Evolutionary conservation across 148 eudicot genomes (phyloP).

Genomic region (Rhododendron ovatum): DNA sequence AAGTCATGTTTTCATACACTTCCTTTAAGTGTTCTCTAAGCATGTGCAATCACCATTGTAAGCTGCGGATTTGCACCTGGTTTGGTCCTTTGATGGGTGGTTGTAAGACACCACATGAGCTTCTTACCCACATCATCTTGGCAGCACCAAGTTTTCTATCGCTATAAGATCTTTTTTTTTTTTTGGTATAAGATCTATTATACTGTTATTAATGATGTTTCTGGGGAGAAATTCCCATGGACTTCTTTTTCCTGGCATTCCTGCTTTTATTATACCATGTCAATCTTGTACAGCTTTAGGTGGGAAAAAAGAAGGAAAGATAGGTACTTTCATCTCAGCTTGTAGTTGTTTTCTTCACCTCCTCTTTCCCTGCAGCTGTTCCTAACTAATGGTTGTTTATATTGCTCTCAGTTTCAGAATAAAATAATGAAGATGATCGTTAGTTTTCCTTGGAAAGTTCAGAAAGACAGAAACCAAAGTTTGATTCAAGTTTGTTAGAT

Average conservation of each 20-base stretch:
- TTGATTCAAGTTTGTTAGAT: not conserved
- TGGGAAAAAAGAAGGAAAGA: not conserved
- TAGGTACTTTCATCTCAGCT: not conserved
- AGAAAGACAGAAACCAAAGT: not conserved
- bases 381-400: not conserved
- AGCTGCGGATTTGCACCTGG: not conserved
- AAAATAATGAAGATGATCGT: not conserved
- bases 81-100: not conserved
- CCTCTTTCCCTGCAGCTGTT: not conserved
- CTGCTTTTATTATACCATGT: not conserved
- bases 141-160: not conserved
- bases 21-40: not conserved
- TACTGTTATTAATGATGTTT: not conserved
- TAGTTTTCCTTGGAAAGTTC: not conserved
- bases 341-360: not conserved
- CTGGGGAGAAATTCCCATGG: not conserved
- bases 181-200: not conserved
- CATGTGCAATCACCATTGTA: not conserved
- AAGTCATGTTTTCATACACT: not conserved
- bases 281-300: not conserved
- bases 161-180: not conserved
- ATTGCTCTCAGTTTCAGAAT: constrained; percentile 1
- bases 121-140: not conserved
- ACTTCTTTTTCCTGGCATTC: not conserved
- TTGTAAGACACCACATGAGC: not conserved